Conservation (phyloP, 2,329 filamentous ascomycete genomes). For the Hymenoscyphus albidus region DNA sequence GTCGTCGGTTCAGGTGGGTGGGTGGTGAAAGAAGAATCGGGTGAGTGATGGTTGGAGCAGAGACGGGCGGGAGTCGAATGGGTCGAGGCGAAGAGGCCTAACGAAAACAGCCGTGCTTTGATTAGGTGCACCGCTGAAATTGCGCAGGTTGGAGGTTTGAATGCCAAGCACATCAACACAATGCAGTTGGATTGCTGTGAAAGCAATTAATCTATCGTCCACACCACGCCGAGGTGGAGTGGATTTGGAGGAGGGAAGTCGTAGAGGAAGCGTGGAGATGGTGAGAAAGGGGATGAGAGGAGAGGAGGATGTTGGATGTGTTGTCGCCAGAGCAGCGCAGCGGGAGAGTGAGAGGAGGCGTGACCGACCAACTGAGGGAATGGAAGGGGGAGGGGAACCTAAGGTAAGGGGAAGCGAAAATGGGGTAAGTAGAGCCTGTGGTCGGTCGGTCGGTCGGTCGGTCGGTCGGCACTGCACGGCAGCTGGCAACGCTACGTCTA, state of each 20-base stretch:
- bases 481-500: not conserved
- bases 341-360: not conserved
- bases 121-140: constrained; percentile 13
- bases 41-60: constrained; percentile 5
- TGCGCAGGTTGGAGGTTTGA: constrained; percentile 9
- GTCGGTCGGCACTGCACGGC: not conserved
- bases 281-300: not conserved
- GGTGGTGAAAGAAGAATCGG: constrained; percentile 2
- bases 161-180: not conserved
- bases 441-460: too few relatives aligned
- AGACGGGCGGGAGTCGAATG: not conserved
- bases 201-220: not conserved
- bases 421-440: not conserved
- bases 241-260: not conserved
- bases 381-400: not conserved
- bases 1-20: not conserved
- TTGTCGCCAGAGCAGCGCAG: not conserved
- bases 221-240: not conserved
- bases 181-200: not conserved
- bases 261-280: not conserved
- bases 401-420: not conserved
- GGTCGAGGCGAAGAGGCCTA: constrained; percentile 6
- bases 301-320: not conserved
- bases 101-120: constrained; percentile 22
- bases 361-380: not conserved